phyloP scores from a whole-genome alignment of 352 stramenopile species.

The Phytophthora crassamura region DNA sequence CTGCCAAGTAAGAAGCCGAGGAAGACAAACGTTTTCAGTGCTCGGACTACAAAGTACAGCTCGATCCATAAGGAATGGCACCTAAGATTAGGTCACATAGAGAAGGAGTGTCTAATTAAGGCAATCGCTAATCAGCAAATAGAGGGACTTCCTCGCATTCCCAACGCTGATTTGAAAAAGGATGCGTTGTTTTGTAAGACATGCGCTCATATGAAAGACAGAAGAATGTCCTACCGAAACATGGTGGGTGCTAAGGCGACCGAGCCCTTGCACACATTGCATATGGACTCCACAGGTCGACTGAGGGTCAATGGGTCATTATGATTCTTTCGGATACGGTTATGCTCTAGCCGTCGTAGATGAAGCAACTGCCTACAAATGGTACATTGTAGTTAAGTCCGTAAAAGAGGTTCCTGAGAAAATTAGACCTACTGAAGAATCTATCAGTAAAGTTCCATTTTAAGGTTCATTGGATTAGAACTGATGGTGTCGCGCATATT shows the following conservation, averaged over 20 bases:
- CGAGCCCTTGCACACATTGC: conserved; percentile 15
- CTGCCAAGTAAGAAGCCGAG: conserved; percentile 5
- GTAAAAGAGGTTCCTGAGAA: conserved; percentile 9
- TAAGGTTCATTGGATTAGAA: conserved; percentile 7
- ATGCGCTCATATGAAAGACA: conserved; percentile 14
- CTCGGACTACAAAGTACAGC: conserved; percentile 1
- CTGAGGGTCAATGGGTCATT: conserved; percentile 6
- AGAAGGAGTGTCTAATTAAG: conserved; percentile 16
- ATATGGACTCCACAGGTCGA: conserved; percentile 14
- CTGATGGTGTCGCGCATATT: conserved; percentile 7
- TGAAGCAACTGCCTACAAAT: conserved; percentile 18
- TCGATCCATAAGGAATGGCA: conserved; percentile 17
- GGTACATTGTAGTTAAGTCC: conserved; percentile 12
- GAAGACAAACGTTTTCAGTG: conserved; percentile 2
- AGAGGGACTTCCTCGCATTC: neutral
- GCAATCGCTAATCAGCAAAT: conserved; percentile 18
- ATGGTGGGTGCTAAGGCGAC: conserved; percentile 8
- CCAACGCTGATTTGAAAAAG: conserved; percentile 6
- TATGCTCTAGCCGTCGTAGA: conserved; percentile 10
- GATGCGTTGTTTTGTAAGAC: conserved; percentile 16
- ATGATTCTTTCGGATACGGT: neutral
- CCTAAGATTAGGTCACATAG: conserved; percentile 16
- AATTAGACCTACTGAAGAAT: conserved; percentile 15
- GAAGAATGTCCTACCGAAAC: conserved; percentile 19
- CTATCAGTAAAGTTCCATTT: conserved; percentile 14